Evolutionary conservation across 1,139 yeast species (phyloP).

Genomic region (Lodderomyces pseudojiufengensis): DNA sequence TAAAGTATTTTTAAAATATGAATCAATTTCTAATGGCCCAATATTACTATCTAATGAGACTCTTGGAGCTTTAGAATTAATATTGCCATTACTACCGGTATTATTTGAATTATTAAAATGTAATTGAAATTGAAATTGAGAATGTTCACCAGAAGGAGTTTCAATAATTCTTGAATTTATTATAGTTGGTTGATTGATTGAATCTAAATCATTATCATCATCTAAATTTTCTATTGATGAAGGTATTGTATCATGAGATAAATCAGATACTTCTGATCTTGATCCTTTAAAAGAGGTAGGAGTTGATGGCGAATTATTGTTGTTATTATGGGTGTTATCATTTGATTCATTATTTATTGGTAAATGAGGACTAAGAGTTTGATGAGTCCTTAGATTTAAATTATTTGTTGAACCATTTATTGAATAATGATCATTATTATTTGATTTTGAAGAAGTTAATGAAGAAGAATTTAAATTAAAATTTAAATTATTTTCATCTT

Average conservation of each 20-base stretch:
- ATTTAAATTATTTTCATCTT: slow-evolving; percentile 2
- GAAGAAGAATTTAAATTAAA: not conserved
- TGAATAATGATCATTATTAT: not conserved
- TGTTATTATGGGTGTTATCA: not conserved
- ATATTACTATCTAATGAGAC: slow-evolving; percentile 6
- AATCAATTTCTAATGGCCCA: slow-evolving; percentile 7
- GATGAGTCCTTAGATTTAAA: not conserved
- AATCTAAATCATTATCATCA: not conserved
- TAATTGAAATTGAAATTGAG: slow-evolving; percentile 4
- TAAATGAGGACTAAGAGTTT: not conserved
- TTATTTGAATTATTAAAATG: not conserved
- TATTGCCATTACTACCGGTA: not conserved
- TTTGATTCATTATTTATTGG: not conserved
- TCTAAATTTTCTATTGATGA: slow-evolving; percentile 23
- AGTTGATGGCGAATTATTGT: slow-evolving; percentile 22
- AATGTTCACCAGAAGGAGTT: slow-evolving; percentile 4
- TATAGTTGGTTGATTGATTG: not conserved
- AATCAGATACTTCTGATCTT: slow-evolving; percentile 14
- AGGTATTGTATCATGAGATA: slow-evolving; percentile 35
- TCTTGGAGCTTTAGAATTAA: slow-evolving; percentile 3
- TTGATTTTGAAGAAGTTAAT: not conserved
- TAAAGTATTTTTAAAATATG: too few species aligned
- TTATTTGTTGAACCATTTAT: not conserved
- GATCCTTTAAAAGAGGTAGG: slow-evolving; percentile 30
- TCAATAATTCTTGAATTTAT: slow-evolving; percentile 3